Evolutionary conservation across 2,329 filamentous ascomycete genomes (phyloP).

Genomic region (Aspergillus uvarum): DNA sequence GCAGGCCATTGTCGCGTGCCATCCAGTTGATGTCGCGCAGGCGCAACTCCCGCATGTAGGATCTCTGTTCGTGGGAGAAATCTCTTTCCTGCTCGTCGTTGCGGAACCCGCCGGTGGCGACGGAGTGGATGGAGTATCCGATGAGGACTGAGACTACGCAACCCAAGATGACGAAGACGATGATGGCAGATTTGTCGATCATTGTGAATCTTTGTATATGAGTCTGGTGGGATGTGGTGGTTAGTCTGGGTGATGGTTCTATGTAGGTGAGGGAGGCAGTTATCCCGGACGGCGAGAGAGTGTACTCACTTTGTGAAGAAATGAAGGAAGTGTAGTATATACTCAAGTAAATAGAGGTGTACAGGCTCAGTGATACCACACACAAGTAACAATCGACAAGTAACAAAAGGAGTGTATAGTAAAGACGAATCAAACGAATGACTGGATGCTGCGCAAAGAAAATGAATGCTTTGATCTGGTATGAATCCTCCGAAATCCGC

Average conservation of each 20-base stretch:
- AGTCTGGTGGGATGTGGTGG: neutral
- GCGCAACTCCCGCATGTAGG: conserved; percentile 32
- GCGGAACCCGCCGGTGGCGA: conserved; percentile 16
- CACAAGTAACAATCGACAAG: neutral
- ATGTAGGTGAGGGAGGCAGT: too few relatives aligned
- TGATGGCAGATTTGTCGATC: conserved; percentile 1
- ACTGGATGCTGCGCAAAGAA: neutral
- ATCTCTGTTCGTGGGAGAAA: conserved; percentile 23
- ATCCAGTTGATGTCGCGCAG: conserved; percentile 24
- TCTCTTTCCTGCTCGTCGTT: conserved; percentile 19
- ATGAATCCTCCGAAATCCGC: neutral
- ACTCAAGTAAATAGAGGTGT: neutral
- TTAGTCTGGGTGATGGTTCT: neutral
- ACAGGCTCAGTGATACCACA: neutral
- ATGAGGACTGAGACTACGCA: conserved; percentile 29
- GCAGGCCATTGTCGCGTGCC: conserved; percentile 11
- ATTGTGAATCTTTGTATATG: neutral
- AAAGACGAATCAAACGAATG: neutral
- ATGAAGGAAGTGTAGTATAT: neutral
- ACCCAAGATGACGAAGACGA: conserved; percentile 19
- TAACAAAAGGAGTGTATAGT: neutral
- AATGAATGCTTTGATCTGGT: neutral
- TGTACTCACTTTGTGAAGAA: neutral
- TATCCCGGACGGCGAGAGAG: neutral
- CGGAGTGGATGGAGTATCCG: conserved; percentile 29